Evolutionary conservation across 148 eudicot genomes (phyloP).

Genomic region (Agrostemma githago): DNA sequence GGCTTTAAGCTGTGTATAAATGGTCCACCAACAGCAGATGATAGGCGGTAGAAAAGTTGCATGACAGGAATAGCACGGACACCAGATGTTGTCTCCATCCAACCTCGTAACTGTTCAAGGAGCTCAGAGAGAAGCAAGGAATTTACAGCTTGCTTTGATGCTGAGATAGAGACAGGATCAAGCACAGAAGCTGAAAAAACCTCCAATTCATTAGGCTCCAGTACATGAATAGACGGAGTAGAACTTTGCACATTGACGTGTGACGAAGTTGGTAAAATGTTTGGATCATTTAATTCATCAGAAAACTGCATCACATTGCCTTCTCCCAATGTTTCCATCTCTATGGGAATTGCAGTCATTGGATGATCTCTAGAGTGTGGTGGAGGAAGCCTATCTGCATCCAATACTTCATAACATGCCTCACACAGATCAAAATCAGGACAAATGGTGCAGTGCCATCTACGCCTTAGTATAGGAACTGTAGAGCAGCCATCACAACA

Average conservation of each 20-base stretch:
- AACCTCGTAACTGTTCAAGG: slow-evolving; percentile 78
- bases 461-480: slow-evolving; percentile 84
- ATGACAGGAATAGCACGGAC: slow-evolving; percentile 86
- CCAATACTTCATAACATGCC: slow-evolving; percentile 90
- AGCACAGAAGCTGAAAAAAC: slow-evolving; percentile 62
- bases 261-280: slow-evolving; percentile 48
- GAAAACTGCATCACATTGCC: slow-evolving; percentile 75
- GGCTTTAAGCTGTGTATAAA: slow-evolving; percentile 71
- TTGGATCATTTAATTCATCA: slow-evolving; percentile 57
- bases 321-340: slow-evolving; percentile 79
- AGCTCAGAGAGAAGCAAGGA: slow-evolving; percentile 90
- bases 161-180: slow-evolving; percentile 94
- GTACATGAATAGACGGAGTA: slow-evolving; percentile 71
- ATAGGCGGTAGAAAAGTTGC: slow-evolving; percentile 91
- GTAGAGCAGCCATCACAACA: slow-evolving; percentile 99
- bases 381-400: slow-evolving; percentile 82
- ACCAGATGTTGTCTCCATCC: slow-evolving; percentile 94
- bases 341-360: slow-evolving; percentile 96
- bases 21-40: slow-evolving; percentile 98
- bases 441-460: slow-evolving; percentile 98
- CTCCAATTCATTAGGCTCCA: slow-evolving; percentile 71
- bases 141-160: slow-evolving; percentile 92
- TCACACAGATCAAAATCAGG: slow-evolving; percentile 99
- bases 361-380: slow-evolving; percentile 98
- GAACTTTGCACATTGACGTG: slow-evolving; percentile 52